Conservation (phyloP, 768 basidiomycete genomes). For the Heimioporus sp. region DNA sequence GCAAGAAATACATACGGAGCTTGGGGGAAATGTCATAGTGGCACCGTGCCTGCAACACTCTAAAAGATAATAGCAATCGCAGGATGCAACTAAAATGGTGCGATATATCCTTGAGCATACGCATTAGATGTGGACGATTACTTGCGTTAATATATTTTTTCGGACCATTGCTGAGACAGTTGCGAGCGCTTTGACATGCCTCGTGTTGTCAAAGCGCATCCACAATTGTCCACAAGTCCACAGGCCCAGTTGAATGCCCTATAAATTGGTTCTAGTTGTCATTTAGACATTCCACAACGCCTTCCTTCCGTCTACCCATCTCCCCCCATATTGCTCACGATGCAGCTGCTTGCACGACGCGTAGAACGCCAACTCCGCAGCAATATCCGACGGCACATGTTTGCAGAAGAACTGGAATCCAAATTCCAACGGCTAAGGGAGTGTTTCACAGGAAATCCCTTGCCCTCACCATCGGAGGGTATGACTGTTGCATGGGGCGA, state of each 20-base stretch:
- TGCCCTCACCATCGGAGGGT: slow-evolving; percentile 18
- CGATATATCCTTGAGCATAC: no score
- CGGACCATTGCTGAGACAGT: slow-evolving; percentile 4
- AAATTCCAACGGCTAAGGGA: slow-evolving; percentile 15
- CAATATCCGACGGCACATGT: slow-evolving; percentile 6
- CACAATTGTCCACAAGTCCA: slow-evolving; percentile 26
- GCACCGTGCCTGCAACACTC: no score
- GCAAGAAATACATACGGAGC: no score
- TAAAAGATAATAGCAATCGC: no score
- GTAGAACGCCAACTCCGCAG: slow-evolving; percentile 13
- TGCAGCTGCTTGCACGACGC: slow-evolving; percentile 4
- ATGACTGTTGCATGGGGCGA: slow-evolving; percentile 22
- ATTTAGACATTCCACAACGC: not conserved
- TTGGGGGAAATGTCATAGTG: no score
- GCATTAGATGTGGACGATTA: no score
- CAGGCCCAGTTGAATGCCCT: not conserved
- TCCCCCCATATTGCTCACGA: not conserved
- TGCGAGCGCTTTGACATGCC: slow-evolving; percentile 17
- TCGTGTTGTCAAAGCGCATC: slow-evolving; percentile 28
- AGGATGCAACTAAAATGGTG: not conserved
- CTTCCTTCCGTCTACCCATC: not conserved
- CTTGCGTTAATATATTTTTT: not conserved
- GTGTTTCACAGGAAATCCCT: slow-evolving; percentile 10
- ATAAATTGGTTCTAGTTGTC: slow-evolving; percentile 16
- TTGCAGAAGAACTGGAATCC: slow-evolving; percentile 12